Evolutionary conservation across 2,329 filamentous ascomycete species (phyloP).

Genomic region (Furcasterigmium sp.): DNA sequence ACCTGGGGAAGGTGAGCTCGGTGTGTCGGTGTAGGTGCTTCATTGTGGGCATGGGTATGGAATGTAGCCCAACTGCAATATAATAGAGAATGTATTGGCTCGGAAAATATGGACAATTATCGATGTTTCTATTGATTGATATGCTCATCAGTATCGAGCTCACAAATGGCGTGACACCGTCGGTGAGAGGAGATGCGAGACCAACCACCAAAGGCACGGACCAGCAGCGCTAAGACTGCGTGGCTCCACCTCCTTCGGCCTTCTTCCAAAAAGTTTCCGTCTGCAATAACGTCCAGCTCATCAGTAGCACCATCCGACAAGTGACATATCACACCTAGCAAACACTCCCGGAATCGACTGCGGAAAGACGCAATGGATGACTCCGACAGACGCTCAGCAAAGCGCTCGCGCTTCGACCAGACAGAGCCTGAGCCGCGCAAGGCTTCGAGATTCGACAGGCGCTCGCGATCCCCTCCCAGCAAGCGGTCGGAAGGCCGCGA

Average conservation of each 20-base stretch:
- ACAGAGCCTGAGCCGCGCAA: constrained; percentile 75
- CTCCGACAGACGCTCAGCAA: constrained; percentile 64
- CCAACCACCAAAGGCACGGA: neutral
- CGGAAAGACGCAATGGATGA: constrained; percentile 67
- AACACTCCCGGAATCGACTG: no score
- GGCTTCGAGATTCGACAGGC: constrained; percentile 80
- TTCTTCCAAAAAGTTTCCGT: neutral
- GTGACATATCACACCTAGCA: neutral
- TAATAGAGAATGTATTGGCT: no score
- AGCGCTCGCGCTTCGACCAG: constrained; percentile 93
- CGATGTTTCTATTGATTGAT: neutral
- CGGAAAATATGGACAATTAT: no score
- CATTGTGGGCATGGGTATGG: no score
- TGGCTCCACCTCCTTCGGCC: neutral
- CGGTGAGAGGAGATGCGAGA: no score
- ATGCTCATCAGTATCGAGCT: neutral
- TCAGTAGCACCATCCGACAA: neutral
- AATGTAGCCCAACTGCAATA: no score
- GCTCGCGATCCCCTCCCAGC: constrained; percentile 68
- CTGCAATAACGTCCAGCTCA: neutral
- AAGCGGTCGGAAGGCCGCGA: constrained; percentile 69
- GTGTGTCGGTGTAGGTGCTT: neutral
- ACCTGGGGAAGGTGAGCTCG: neutral
- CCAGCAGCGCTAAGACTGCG: neutral
- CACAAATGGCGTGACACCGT: no score